phyloP scores from a whole-genome alignment of 306 rosid genomes.

The Castanea crenata region DNA sequence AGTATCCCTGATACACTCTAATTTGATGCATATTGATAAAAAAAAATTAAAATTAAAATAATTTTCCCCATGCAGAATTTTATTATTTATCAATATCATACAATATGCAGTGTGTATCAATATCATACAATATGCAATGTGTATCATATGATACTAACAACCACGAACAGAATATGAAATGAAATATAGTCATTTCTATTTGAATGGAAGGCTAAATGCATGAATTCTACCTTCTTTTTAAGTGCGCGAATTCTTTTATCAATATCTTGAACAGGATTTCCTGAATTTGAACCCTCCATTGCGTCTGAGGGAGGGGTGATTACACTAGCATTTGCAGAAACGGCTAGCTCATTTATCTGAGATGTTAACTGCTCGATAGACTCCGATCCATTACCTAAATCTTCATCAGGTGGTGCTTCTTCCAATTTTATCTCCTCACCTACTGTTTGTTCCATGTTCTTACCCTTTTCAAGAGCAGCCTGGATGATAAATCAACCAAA shows the following conservation, averaged over 20 bases:
- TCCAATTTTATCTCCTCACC: constrained; percentile 34
- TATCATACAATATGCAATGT: no score
- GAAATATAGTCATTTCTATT: not conserved
- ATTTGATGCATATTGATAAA: no score
- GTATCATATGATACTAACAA: no score
- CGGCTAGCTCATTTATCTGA: constrained; percentile 58
- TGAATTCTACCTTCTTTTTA: constrained; percentile 65
- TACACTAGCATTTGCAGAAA: constrained; percentile 43
- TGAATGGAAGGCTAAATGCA: constrained; percentile 1
- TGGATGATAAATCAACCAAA: constrained; percentile 31
- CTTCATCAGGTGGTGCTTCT: constrained; percentile 23
- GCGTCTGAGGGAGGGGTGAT: constrained; percentile 47
- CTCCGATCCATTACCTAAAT: constrained; percentile 28
- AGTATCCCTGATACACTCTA: no score
- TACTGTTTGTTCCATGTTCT: constrained; percentile 32
- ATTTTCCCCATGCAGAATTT: no score
- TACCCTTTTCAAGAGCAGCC: constrained; percentile 76
- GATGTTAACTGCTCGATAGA: constrained; percentile 46
- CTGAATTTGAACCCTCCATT: constrained; percentile 40
- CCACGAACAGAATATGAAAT: not conserved
- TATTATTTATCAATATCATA: no score
- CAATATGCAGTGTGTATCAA: no score
- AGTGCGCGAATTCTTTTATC: constrained; percentile 82
- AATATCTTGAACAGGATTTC: constrained; percentile 47
- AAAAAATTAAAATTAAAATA: no score